These are phyloP conservation scores for Talaromyces adpressus DNA, from an alignment of 495 filamentous ascomycete species.

Conservation along the genomic window DNA sequence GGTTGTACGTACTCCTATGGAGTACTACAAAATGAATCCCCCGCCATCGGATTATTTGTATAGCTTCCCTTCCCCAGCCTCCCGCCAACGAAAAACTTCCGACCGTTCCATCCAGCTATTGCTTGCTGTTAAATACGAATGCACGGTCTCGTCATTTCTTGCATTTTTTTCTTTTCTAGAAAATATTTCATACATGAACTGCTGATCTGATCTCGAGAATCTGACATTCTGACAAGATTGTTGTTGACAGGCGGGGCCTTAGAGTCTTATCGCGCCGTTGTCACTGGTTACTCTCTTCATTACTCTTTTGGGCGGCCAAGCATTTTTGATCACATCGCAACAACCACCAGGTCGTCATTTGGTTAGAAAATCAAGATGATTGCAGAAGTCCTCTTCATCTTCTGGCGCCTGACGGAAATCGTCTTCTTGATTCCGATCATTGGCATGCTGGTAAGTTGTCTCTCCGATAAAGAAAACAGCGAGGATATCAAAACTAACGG, in stretches of 20 bases:
- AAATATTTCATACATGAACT: background rate
- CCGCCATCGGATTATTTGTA: slow-evolving; percentile 8
- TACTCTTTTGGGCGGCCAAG: background rate
- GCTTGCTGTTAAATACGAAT: background rate
- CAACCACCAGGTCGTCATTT: background rate
- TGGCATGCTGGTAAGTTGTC: slow-evolving; percentile 62
- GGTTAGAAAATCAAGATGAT: slow-evolving; percentile 47
- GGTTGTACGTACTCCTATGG: background rate
- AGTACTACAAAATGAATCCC: background rate
- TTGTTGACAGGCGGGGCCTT: slow-evolving; percentile 1
- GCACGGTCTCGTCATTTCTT: slow-evolving; percentile 4
- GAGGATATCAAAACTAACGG: background rate
- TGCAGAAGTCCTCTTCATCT: slow-evolving; percentile 74
- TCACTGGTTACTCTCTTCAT: background rate
- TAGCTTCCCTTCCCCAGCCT: slow-evolving; percentile 5
- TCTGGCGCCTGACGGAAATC: slow-evolving; percentile 77
- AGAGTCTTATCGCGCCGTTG: slow-evolving; percentile 3
- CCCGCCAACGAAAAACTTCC: background rate
- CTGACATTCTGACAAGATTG: background rate
- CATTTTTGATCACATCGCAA: background rate
- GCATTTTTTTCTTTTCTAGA: background rate
- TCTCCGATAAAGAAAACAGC: too few species aligned
- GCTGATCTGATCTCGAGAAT: background rate
- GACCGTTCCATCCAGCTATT: background rate
- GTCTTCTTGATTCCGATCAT: slow-evolving; percentile 79